Evolutionary conservation across 768 basidiomycete species (phyloP).

Genomic region (Agrocybe chaxingu): DNA sequence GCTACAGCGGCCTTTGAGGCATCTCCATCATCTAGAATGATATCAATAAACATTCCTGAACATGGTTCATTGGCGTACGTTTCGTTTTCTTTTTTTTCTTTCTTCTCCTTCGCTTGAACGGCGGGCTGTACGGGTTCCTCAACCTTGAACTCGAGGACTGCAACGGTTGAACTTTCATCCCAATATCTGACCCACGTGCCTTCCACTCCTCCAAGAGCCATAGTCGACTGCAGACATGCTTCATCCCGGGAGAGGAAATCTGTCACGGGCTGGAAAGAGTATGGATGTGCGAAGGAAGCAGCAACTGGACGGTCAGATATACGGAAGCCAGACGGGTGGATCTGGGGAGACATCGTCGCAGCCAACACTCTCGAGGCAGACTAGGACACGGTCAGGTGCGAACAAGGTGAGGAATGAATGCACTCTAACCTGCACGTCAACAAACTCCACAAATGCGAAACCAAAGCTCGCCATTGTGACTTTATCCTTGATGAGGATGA

Average conservation of each 20-base stretch:
- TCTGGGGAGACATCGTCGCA: constrained; percentile 80
- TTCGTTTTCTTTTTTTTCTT: constrained; percentile 64
- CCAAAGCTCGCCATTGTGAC: constrained; percentile 87
- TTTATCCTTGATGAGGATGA: constrained; percentile 88
- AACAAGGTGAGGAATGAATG: background rate
- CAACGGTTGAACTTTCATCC: constrained; percentile 82
- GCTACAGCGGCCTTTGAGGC: constrained; percentile 29
- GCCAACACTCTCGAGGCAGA: constrained; percentile 80
- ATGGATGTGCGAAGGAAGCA: constrained; percentile 88
- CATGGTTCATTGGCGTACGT: constrained; percentile 29
- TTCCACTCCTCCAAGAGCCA: constrained; percentile 68
- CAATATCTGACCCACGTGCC: constrained; percentile 83
- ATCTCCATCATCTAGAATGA: constrained; percentile 23
- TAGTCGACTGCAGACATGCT: constrained; percentile 65
- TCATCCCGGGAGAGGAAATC: constrained; percentile 77
- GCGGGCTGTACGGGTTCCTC: constrained; percentile 48
- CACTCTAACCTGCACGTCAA: constrained; percentile 70
- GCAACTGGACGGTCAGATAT: constrained; percentile 89
- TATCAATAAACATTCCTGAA: background rate
- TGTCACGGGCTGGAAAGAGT: constrained; percentile 81
- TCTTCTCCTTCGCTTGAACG: constrained; percentile 36
- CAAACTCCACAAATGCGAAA: constrained; percentile 91
- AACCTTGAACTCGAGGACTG: constrained; percentile 77
- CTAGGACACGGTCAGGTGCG: constrained; percentile 32
- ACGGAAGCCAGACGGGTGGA: constrained; percentile 91